Base-by-base conservation (phyloP, 106 monocot genomes). In the Allium fistulosum region DNA sequence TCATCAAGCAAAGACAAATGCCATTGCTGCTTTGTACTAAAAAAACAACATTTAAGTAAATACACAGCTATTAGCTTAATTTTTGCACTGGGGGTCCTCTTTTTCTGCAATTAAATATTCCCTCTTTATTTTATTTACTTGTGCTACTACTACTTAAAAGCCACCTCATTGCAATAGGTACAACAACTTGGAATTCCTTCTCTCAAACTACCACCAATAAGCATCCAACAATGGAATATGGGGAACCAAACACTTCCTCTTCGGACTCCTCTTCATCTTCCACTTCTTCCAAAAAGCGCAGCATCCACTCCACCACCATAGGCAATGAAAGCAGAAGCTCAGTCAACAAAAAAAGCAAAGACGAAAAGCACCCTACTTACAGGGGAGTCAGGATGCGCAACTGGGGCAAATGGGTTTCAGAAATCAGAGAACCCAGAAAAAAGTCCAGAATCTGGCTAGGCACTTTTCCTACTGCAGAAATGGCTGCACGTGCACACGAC, bases 401-500 rank as follows among this genome's bases (percentile, higher is more conserved):
- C 51, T 50, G 66, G 51, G 66, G 66, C 7, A 53, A 52, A 26
- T 66, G 66, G 66, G 66, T 66, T 12, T 66, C 51, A 3, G 66
- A 66, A 52, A 52, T 66, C 66, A 10, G 66, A n/a, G 66, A 66
- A n/a, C 66, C 66, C 12, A 50, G 50, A 3, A 66, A 66, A 27
- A 66, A 66, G 51, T 51, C 66, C 1, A 50, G 66, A 7, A 66
- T 66, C 17, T 66, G 66, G 66, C 66, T 66, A 3, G 66, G 66
- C 22, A 66, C 66, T 2, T 66, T 66, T 48, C 66, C 66, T 6
- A 66, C 66, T 4, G 51, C 52, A 4, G 66, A 51, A 52, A 66
- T 66, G 66, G 66, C 66, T 4, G 66, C 66, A 8, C 66, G 66
- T 9, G 66, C 66, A 45, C 66, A 66, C 66, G 66, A 66, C 66